A percentile compares a stretch with the other conserved stretches of the same genome.
phyloP scores from a whole-genome alignment of 306 rosid species.

The Glycine soja region DNA sequence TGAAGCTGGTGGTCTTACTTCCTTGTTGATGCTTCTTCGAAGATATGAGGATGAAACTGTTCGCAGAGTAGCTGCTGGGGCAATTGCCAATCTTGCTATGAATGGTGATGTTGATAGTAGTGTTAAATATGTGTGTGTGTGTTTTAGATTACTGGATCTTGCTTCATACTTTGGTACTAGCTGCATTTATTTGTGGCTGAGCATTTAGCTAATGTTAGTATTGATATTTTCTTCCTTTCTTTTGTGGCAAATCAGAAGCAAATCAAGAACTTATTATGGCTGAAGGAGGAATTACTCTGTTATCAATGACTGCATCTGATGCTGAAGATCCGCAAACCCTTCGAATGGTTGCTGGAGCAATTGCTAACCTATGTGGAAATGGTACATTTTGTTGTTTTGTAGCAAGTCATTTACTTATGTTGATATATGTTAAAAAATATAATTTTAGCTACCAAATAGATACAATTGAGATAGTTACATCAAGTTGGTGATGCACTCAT shows the following conservation, averaged over 20 bases:
- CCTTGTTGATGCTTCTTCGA: conserved; percentile 95
- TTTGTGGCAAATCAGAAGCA: conserved; percentile 69
- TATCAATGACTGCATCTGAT: conserved; percentile 90
- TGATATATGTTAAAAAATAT: conserved; percentile 23
- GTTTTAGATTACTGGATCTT: conserved; percentile 29
- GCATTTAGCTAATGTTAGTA: conserved; percentile 30
- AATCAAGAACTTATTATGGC: conserved; percentile 95
- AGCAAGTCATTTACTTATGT: conserved; percentile 1
- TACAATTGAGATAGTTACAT: conserved; percentile 35
- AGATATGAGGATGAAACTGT: conserved; percentile 96
- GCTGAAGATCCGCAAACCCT: conserved; percentile 99
- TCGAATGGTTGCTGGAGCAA: conserved; percentile 98
- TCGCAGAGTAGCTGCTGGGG: conserved; percentile 97
- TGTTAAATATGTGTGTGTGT: neutral
- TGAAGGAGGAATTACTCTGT: conserved; percentile 93
- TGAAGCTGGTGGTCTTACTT: conserved; percentile 95
- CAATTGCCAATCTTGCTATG: conserved; percentile 99
- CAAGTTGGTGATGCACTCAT: conserved; percentile 17
- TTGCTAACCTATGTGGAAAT: conserved; percentile 95
- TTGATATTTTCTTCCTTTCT: conserved; percentile 47
- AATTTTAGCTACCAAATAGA: conserved; percentile 10
- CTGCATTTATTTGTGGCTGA: conserved; percentile 32
- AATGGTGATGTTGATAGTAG: conserved; percentile 65
- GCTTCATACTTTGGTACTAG: conserved; percentile 34
- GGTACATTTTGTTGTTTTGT: conserved; percentile 61